Evolutionary conservation across 2,329 filamentous ascomycete species (phyloP), one percentile per base, ranked within the genome.

Genomic region (Trichoderma sp.): DNA sequence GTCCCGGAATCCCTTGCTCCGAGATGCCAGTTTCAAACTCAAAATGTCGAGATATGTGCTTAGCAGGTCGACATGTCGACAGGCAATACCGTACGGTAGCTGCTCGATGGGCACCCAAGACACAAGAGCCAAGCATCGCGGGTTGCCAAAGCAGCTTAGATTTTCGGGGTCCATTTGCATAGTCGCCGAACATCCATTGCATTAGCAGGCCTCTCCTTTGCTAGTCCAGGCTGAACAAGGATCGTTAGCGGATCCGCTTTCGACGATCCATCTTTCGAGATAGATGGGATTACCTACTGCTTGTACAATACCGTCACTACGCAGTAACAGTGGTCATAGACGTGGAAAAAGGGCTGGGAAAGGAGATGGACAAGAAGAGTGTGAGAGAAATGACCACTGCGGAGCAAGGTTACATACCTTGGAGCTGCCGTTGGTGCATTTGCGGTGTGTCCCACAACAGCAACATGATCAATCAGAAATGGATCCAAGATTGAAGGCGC

Each of bases 91-190:
- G 14, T 14, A 8, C 2, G n/a, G n/a, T n/a, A 24, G 43, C 19
- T 21, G 47, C 7, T 49, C n/a, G 19, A n/a, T n/a, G 40, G 40
- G 40, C 40, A 1, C 11, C n/a, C n/a, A 57, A 29, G 13, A 35
- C 19, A 35, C 59, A 33, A 29, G 33, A 43, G 3, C 40, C 40
- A 43, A 43, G 40, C 40, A 43, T 43, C 40, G 40, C 8, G 2
- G 19, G 7, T 3, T 21, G 33, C 33, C 49, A 65, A 65, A 40
- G 53, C 27, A 57, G 52, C 11, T 13, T 64, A 56, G 62, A 65
- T 65, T 47, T 66, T 66, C 63, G 63, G 63, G 63, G 53, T 66
- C 55, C 63, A 66, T 58, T 65, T 40, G 10, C 63, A 24, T 29
- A 58, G 29, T 66, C 63, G 63, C 63, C 63, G 63, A 66, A 58